Percentiles rank a stretch among this genome's conserved stretches.
Conservation (phyloP, 148 eudicot species). For the Arbutus unedo region DNA sequence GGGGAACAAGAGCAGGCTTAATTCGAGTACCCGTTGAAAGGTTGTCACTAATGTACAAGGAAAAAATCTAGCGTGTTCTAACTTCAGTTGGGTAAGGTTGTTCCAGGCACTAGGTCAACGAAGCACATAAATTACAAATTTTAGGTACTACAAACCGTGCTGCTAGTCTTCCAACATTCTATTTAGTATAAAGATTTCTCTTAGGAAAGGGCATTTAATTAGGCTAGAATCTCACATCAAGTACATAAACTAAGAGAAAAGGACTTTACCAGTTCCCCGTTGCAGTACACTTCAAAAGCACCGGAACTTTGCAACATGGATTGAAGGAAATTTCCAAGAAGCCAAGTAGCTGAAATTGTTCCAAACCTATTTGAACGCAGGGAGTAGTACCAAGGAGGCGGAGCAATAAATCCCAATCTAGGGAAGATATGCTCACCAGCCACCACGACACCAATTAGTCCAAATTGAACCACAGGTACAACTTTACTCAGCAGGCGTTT, state of each 20-base stretch:
- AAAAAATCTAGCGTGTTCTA: not conserved
- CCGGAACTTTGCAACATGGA: conserved; percentile 80
- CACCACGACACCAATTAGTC: conserved; percentile 59
- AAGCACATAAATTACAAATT: not conserved
- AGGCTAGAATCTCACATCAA: not conserved
- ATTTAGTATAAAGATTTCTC: not conserved
- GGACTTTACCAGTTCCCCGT: conserved; percentile 68
- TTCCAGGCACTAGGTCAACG: not conserved
- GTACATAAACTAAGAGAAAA: not conserved
- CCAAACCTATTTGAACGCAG: conserved; percentile 93
- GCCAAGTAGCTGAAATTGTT: conserved; percentile 90
- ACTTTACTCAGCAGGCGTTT: conserved; percentile 81
- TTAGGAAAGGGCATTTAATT: conserved; percentile 2
- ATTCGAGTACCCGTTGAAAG: not conserved
- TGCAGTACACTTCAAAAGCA: conserved; percentile 83
- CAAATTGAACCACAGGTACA: conserved; percentile 78
- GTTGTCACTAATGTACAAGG: not conserved
- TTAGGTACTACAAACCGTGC: not conserved
- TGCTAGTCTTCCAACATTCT: not conserved
- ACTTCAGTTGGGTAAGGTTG: not conserved
- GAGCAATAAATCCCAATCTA: conserved; percentile 70
- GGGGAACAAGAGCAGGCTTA: no score
- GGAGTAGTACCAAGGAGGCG: conserved; percentile 83
- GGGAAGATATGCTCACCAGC: conserved; percentile 97
- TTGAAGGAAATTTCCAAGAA: conserved; percentile 82